Base-by-base conservation (phyloP, 2,329 filamentous ascomycete genomes). In the Aspergillus tanneri region DNA sequence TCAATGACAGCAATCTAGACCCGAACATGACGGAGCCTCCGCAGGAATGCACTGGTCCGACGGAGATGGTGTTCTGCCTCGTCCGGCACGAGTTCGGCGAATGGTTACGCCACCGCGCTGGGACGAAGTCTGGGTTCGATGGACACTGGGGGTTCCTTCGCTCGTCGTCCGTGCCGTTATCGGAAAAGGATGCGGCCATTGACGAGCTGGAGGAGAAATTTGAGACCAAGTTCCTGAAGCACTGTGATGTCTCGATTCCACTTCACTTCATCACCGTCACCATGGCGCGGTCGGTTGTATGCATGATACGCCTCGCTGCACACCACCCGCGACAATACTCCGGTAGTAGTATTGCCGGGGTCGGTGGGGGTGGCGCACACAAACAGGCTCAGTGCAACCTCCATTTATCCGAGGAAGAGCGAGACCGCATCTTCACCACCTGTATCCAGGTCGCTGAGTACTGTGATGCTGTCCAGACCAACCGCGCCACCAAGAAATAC, bases 401-500 rank as follows among this genome's bases (percentile, higher is more conserved):
- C 27, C 27, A 30, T 4, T 12, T 30, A 30, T 30, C 27, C 12
- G 27, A 30, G 27, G 27, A 11, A 14, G 27, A 34, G n/a, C 14
- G 11, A 4, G 30, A 18, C 14, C 30, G 30, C 30, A 16, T 34
- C 30, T 34, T 30, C 27, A 30, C 27, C 27, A 30, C 11, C 27
- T 30, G 27, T n/a, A 37, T 45, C 21, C 42, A 44, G 5, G 27
- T 52, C 11, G 50, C 40, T 23, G 46, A 49, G 24, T 46, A 49
- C 38, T 44, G 41, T 18, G 27, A 52, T 10, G 39, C 32, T 6
- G 43, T 30, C 12, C 27, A 30, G 12, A 30, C 27, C 27, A 30
- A 30, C 27, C 27, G 14, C 27, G 27, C 27, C 30, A 34, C 30
- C 30, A 34, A 34, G 14, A 18, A 18, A 34, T 34, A 34, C 30